Evolutionary conservation across 164 flowering plant species (phyloP).

Genomic region (Liquidambar formosana): DNA sequence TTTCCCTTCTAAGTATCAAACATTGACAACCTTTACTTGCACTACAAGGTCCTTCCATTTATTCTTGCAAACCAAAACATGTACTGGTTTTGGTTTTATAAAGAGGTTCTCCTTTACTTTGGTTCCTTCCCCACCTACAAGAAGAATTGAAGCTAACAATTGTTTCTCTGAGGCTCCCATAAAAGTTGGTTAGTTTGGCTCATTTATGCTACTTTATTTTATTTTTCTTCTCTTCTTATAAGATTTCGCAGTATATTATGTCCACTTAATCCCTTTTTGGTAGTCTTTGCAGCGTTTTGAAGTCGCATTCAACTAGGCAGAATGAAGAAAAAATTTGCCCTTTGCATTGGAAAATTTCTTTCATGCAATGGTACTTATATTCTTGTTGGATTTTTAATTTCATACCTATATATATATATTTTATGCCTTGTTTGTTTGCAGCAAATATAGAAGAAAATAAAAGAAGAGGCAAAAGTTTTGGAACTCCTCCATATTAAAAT

Average conservation of each 20-base stretch:
- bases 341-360: conserved; percentile 15
- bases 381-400: background rate
- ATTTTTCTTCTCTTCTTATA: background rate
- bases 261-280: background rate
- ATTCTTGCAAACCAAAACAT: background rate
- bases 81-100: background rate
- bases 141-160: background rate
- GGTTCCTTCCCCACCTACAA: background rate
- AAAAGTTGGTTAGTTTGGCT: too few species aligned
- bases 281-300: background rate
- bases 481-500: too few species aligned
- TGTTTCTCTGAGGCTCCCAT: too few species aligned
- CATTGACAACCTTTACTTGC: background rate
- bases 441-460: background rate
- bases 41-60: conserved; percentile 1
- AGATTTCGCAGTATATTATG: too few species aligned
- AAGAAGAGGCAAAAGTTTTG: too few species aligned
- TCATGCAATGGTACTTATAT: conserved; percentile 12
- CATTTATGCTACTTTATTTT: too few species aligned
- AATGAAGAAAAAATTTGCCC: conserved; percentile 17
- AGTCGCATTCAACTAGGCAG: background rate
- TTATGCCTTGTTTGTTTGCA: background rate
- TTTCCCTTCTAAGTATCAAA: background rate
- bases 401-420: background rate
- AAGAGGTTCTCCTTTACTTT: background rate